Percentiles rank a stretch among this genome's conserved stretches.
These are phyloP conservation scores for Russula sp. DNA, from an alignment of 768 basidiomycete genomes.

Conservation along the genomic window DNA sequence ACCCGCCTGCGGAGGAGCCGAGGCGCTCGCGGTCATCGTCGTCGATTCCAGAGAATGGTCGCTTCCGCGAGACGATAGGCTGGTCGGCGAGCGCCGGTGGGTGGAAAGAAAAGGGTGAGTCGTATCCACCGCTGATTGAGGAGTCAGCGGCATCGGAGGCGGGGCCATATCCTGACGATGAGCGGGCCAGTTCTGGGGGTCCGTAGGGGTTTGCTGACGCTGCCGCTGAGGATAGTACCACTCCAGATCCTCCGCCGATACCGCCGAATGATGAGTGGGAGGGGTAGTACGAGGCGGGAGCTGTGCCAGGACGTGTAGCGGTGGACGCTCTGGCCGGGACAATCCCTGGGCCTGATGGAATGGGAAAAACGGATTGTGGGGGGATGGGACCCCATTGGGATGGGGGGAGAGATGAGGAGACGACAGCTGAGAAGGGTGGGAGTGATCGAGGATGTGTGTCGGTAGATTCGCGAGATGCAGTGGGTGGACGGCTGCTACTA, in stretches of 20 bases:
- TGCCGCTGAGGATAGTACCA: constrained; percentile 31
- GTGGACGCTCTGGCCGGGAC: constrained; percentile 51
- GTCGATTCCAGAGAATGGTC: constrained; percentile 57
- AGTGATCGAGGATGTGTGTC: constrained; percentile 43
- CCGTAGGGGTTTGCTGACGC: constrained; percentile 28
- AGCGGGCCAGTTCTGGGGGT: constrained; percentile 35
- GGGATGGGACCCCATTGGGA: constrained; percentile 24
- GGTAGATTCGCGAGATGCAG: constrained; percentile 42
- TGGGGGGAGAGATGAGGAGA: constrained; percentile 57
- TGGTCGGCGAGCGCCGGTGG: constrained; percentile 46
- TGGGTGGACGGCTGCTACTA: constrained; percentile 46
- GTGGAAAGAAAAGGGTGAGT: constrained; percentile 78
- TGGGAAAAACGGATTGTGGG: constrained; percentile 47
- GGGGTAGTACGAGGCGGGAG: constrained; percentile 60
- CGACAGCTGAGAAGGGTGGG: constrained; percentile 70
- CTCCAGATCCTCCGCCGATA: constrained; percentile 39
- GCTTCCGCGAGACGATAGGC: constrained; percentile 48
- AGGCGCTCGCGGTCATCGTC: constrained; percentile 39
- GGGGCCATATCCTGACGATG: constrained; percentile 29
- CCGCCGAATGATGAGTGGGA: constrained; percentile 39
- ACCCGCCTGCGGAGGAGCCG: constrained; percentile 43
- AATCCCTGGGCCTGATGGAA: constrained; percentile 49
- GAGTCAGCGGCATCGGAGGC: constrained; percentile 29
- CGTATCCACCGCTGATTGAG: constrained; percentile 35
- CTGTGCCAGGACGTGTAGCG: constrained; percentile 61